Evolutionary conservation across 371 early-diverging fungal genomes (phyloP).

Genomic region (Zopfochytrium polystomum): DNA sequence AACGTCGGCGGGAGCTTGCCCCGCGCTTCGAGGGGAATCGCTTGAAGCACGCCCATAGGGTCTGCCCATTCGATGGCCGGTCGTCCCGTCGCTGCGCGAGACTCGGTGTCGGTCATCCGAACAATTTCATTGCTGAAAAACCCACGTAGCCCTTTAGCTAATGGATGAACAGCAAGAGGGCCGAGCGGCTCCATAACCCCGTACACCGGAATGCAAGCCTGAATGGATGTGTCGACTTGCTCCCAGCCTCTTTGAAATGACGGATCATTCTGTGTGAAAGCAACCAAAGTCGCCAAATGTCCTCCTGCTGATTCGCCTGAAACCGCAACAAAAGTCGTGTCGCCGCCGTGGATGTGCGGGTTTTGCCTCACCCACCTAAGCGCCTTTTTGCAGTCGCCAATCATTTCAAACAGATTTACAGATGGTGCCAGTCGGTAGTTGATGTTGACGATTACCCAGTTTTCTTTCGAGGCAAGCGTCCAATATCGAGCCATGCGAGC

Average conservation of each 20-base stretch:
- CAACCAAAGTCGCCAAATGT: conserved; percentile 63
- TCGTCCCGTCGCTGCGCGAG: not conserved
- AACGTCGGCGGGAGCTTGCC: conserved; percentile 7
- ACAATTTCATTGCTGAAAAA: conserved; percentile 14
- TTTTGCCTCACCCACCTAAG: conserved; percentile 66
- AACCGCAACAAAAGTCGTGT: conserved; percentile 62
- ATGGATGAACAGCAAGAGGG: not conserved
- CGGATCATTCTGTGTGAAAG: conserved; percentile 61
- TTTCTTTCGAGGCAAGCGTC: conserved; percentile 36
- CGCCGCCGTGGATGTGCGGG: conserved; percentile 66
- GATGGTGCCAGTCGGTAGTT: conserved; percentile 62
- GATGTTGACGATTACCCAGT: conserved; percentile 64
- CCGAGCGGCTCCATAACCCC: conserved; percentile 7
- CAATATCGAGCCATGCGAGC: conserved; percentile 44
- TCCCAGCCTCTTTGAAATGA: conserved; percentile 72
- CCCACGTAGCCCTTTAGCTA: not conserved
- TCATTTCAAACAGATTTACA: conserved; percentile 59
- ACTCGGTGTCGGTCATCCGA: conserved; percentile 8
- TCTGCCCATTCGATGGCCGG: conserved; percentile 24
- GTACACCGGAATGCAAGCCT: conserved; percentile 33
- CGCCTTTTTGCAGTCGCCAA: conserved; percentile 70
- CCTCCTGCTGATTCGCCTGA: conserved; percentile 70
- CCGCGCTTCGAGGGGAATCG: not conserved
- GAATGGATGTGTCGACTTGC: conserved; percentile 61
- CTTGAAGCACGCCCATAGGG: conserved; percentile 13